phyloP scores from a whole-genome alignment of 2,329 filamentous ascomycete genomes.

The Pyrenophora seminiperda region DNA sequence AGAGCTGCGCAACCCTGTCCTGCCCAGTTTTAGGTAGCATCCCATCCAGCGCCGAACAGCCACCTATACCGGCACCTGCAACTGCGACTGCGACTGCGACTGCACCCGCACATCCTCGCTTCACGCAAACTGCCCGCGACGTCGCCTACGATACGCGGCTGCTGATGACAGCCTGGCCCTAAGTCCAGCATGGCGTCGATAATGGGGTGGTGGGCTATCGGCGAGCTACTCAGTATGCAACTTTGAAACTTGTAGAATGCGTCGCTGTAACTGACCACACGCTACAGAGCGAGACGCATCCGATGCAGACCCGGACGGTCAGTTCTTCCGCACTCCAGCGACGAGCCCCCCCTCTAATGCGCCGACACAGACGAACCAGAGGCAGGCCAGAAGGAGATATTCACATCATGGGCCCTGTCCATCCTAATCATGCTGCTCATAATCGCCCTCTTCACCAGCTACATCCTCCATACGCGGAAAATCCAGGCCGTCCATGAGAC shows the following conservation, averaged over 20 bases:
- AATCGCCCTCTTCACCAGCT: conserved; percentile 93
- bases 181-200: conserved; percentile 47
- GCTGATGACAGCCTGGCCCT: conserved; percentile 36
- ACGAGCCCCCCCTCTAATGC: conserved; percentile 43
- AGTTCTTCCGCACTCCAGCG: conserved; percentile 27
- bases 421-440: conserved; percentile 96
- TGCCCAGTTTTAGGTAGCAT: conserved; percentile 10
- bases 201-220: conserved; percentile 45
- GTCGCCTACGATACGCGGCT: conserved; percentile 14
- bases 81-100: too few relatives aligned
- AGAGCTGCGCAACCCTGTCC: conserved; percentile 35
- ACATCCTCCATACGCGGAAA: conserved; percentile 93
- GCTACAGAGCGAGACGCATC: conserved; percentile 50
- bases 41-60: conserved; percentile 23
- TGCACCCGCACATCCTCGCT: conserved; percentile 3
- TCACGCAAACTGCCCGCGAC: conserved; percentile 9
- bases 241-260: background rate
- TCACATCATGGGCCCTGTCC: conserved; percentile 95
- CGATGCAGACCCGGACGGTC: conserved; percentile 56
- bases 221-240: conserved; percentile 49
- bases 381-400: conserved; percentile 88
- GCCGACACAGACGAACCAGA: conserved; percentile 67
- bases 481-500: conserved; percentile 98
- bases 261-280: conserved; percentile 10
- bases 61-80: conserved; percentile 16